Evolutionary conservation across 2,329 filamentous ascomycete genomes (phyloP).

Genomic region (Exserohilum turcica): DNA sequence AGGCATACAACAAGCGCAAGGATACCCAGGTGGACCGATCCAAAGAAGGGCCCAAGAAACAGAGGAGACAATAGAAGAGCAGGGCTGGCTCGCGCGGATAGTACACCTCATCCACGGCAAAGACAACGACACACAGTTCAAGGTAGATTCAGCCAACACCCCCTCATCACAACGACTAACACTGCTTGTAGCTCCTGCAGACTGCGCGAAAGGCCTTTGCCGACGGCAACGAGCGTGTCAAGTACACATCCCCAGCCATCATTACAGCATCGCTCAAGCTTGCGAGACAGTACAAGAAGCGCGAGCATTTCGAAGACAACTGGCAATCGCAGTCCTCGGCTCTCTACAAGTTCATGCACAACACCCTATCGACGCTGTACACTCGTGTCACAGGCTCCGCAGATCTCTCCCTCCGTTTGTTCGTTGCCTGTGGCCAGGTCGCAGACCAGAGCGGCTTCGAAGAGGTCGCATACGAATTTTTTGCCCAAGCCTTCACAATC

Average conservation of each 20-base stretch:
- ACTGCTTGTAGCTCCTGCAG: constrained; percentile 70
- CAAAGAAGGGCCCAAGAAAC: constrained; percentile 83
- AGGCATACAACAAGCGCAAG: constrained; percentile 77
- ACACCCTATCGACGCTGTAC: constrained; percentile 83
- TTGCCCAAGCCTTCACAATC: constrained; percentile 95
- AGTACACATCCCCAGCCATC: constrained; percentile 91
- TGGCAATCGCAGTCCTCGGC: constrained; percentile 76
- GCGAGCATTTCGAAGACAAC: constrained; percentile 84
- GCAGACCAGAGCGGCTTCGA: constrained; percentile 91
- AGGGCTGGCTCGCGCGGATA: constrained; percentile 93
- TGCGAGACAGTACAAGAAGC: constrained; percentile 82
- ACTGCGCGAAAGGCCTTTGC: constrained; percentile 82
- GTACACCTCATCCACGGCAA: constrained; percentile 83
- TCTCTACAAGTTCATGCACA: constrained; percentile 95
- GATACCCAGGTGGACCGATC: constrained; percentile 77
- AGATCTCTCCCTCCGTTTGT: constrained; percentile 86
- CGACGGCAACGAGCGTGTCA: constrained; percentile 92
- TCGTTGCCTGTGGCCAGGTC: constrained; percentile 89
- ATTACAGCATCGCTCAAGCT: constrained; percentile 90
- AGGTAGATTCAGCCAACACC: constrained; percentile 50
- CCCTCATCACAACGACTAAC: constrained; percentile 11
- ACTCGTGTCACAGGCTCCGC: constrained; percentile 84
- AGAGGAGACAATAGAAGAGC: constrained; percentile 96
- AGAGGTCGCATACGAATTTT: constrained; percentile 97
- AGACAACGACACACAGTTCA: constrained; percentile 92